Conservation (phyloP, 2,329 filamentous ascomycete genomes). For the Penicillium sp. region DNA sequence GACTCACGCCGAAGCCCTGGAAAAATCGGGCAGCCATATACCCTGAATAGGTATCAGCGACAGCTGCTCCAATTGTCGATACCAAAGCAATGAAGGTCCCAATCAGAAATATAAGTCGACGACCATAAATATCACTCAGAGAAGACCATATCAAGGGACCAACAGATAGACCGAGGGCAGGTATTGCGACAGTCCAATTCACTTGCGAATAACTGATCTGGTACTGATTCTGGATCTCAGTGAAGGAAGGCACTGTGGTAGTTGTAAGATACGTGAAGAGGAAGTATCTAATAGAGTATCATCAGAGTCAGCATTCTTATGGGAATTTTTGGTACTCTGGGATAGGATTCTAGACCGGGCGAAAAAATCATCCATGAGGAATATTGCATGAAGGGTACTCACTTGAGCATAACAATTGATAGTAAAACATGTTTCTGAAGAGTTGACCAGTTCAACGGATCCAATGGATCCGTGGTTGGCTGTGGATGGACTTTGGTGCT, state of each 20-base stretch:
- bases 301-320: background rate
- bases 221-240: constrained; percentile 52
- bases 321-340: background rate
- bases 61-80: constrained; percentile 46
- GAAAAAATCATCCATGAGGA: background rate
- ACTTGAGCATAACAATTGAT: constrained; percentile 57
- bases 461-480: constrained; percentile 49
- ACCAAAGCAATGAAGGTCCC: constrained; percentile 46
- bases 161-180: constrained; percentile 52
- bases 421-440: constrained; percentile 53
- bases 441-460: constrained; percentile 58
- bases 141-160: constrained; percentile 56
- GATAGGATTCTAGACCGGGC: background rate
- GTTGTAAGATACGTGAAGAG: constrained; percentile 62
- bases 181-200: constrained; percentile 59
- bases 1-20: constrained; percentile 58
- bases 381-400: constrained; percentile 20
- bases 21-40: constrained; percentile 63
- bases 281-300: constrained; percentile 48
- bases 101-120: constrained; percentile 53
- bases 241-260: constrained; percentile 57
- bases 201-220: constrained; percentile 49
- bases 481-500: constrained; percentile 43
- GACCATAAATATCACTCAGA: constrained; percentile 55
- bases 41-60: constrained; percentile 45